Percentiles rank a stretch among this genome's conserved stretches.
Conservation (phyloP, 2,329 filamentous ascomycete genomes). For the Cryphonectria carpinicola region DNA sequence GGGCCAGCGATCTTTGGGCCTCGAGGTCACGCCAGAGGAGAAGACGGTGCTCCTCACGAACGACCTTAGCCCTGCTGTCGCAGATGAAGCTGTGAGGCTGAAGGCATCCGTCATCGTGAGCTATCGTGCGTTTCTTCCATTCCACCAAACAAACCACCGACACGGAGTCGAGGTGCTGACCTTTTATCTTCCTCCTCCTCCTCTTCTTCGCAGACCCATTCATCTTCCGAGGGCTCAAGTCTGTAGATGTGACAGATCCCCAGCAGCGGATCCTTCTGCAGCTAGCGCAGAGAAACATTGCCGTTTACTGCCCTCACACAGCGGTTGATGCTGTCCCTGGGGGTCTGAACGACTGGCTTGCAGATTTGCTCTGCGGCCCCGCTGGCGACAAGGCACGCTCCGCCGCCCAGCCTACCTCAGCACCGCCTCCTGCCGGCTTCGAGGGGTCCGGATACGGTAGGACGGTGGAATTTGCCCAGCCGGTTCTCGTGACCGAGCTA, state of each 20-base stretch:
- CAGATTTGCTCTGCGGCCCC: constrained; percentile 73
- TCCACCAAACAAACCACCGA: constrained; percentile 19
- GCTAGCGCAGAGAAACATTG: constrained; percentile 83
- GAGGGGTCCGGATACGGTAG: constrained; percentile 58
- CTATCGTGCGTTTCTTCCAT: constrained; percentile 67
- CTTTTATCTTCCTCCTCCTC: no score
- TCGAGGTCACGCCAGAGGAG: constrained; percentile 35
- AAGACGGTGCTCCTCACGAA: constrained; percentile 68
- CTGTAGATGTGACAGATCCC: constrained; percentile 79
- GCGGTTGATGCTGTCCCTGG: constrained; percentile 85
- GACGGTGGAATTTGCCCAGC: constrained; percentile 46
- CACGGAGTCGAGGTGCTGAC: neutral
- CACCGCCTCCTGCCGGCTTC: constrained; percentile 47
- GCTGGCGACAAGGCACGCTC: constrained; percentile 40
- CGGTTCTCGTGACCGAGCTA: constrained; percentile 48
- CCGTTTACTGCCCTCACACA: constrained; percentile 95
- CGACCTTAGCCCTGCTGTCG: constrained; percentile 87
- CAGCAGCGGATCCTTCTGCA: constrained; percentile 86
- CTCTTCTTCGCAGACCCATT: constrained; percentile 72
- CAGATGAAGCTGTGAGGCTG: constrained; percentile 82
- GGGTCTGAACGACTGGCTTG: constrained; percentile 93
- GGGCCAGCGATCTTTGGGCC: constrained; percentile 32
- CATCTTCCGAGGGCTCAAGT: constrained; percentile 92
- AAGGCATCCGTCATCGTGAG: constrained; percentile 80
- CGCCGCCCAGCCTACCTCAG: constrained; percentile 50